Conservation (phyloP, 768 basidiomycete species). For the Paxillus rubicundulus region DNA sequence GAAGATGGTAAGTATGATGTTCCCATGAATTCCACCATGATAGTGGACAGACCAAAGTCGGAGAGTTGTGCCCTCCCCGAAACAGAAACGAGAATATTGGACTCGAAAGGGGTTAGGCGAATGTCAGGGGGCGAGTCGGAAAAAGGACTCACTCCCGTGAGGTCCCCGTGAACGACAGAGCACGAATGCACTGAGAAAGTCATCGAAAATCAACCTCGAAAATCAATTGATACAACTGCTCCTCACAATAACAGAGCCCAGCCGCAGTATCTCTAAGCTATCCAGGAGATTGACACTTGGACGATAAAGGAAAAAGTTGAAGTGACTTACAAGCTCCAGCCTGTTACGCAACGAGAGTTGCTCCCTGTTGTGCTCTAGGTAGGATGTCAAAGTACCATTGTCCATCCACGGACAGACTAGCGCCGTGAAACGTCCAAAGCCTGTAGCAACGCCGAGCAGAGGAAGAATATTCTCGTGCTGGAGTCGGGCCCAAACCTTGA, state of each 20-base stretch:
- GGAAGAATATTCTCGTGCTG: slow-evolving; percentile 24
- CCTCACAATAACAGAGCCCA: slow-evolving; percentile 16
- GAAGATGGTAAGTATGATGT: slow-evolving; percentile 18
- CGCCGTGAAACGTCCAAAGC: slow-evolving; percentile 26
- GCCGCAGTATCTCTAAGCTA: slow-evolving; percentile 12
- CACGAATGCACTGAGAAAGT: slow-evolving; percentile 12
- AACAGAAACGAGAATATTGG: slow-evolving; percentile 42
- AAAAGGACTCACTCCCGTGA: slow-evolving; percentile 14
- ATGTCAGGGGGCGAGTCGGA: background rate
- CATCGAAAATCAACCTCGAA: background rate
- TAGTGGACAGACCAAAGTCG: slow-evolving; percentile 42
- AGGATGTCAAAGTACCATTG: slow-evolving; percentile 20
- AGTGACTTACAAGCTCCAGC: slow-evolving; percentile 15
- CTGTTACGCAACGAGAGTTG: slow-evolving; percentile 4
- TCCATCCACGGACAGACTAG: slow-evolving; percentile 29
- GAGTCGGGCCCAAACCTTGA: no score
- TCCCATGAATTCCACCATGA: slow-evolving; percentile 8
- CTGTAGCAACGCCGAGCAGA: slow-evolving; percentile 19
- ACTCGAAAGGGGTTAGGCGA: slow-evolving; percentile 21
- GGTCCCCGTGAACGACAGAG: slow-evolving; percentile 18
- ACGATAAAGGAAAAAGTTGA: no score
- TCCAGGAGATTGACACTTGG: no score
- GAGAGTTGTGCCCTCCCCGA: slow-evolving; percentile 37
- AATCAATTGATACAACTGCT: background rate
- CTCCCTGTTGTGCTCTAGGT: slow-evolving; percentile 12